Base-by-base conservation (phyloP, 352 stramenopile genomes). In the Pythium biforme region DNA sequence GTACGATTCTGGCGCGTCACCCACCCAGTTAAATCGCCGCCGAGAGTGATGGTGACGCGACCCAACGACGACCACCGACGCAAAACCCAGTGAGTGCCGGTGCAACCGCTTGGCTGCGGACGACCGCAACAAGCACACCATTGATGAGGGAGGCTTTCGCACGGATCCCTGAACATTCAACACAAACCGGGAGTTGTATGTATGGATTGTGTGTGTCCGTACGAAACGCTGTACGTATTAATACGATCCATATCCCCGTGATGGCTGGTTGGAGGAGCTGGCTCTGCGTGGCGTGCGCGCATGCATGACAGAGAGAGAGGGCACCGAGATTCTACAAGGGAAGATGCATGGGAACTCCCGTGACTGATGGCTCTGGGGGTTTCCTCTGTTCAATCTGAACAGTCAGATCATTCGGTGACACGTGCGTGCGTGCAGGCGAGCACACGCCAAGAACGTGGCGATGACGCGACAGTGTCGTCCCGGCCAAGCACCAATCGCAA, bases 1-100 rank as follows among this genome's bases (percentile, higher is more conserved):
- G 62, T 69, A 31, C 62, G 62, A 40, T 46, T 47, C 31, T 17
- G 55, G 62, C 43, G 62, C 49, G 62, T 69, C 62, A 69, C 22
- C 19, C 8, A 14, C 7, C 49, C 25, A 52, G 48, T 62, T 60
- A 51, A 58, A 65, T 57, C 20, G 49, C 4, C 20, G 10, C 4
- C 2, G 34, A 55, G 48, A 67, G 52, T 58, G 48, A 61, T 50
- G 50, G 37, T 59, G 33, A 45, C 41, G 29, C 27, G 20, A 22
- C 48, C 55, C 41, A 23, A 33, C 27, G n/a, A 56, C 29, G 40
- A 39, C 34, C 29, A 43, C 31, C 20, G n/a, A 39, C 34, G 34
- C 43, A n/a, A 48, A 43, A 54, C 3, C 33, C 49, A 27, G 27
- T 34, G 31, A 43, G 37, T n/a, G 2, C 37, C 37, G 37, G 37